Percentiles rank a stretch among this genome's conserved stretches.
Evolutionary conservation across 768 basidiomycete genomes (phyloP).

Genomic region (Lactarius quietus): DNA sequence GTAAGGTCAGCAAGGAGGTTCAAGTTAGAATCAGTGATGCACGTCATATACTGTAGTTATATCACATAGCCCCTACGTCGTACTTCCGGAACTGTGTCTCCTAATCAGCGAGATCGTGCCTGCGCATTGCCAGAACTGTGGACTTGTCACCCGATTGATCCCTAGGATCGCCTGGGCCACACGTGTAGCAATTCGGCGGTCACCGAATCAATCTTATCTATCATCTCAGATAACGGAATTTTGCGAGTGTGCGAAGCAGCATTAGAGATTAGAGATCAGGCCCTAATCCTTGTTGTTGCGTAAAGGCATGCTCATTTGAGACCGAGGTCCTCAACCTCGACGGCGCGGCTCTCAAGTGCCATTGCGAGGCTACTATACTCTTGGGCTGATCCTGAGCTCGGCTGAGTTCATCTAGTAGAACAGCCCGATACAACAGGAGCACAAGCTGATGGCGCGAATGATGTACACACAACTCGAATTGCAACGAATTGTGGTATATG

Average conservation of each 20-base stretch:
- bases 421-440: slow-evolving; percentile 64
- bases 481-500: slow-evolving; percentile 90
- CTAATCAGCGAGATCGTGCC: slow-evolving; percentile 71
- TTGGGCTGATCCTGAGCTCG: slow-evolving; percentile 96
- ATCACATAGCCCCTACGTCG: slow-evolving; percentile 44
- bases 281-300: neutral
- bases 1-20: neutral
- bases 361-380: slow-evolving; percentile 76
- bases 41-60: neutral
- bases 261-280: slow-evolving; percentile 4
- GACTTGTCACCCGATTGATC: slow-evolving; percentile 60
- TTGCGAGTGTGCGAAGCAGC: slow-evolving; percentile 61
- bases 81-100: slow-evolving; percentile 62
- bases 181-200: slow-evolving; percentile 62
- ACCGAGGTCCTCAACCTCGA: slow-evolving; percentile 87
- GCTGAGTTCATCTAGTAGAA: slow-evolving; percentile 65
- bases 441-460: slow-evolving; percentile 84
- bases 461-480: slow-evolving; percentile 90
- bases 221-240: slow-evolving; percentile 89
- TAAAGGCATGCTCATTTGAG: slow-evolving; percentile 56
- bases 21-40: no score
- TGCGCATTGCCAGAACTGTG: slow-evolving; percentile 82
- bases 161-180: slow-evolving; percentile 67
- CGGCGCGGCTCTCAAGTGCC: slow-evolving; percentile 84
- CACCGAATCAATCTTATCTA: slow-evolving; percentile 75